Percentiles rank a stretch among this genome's conserved stretches.
These are phyloP conservation scores for Globisporangium nodosum DNA, from an alignment of 352 stramenopile species.

Conservation along the genomic window DNA sequence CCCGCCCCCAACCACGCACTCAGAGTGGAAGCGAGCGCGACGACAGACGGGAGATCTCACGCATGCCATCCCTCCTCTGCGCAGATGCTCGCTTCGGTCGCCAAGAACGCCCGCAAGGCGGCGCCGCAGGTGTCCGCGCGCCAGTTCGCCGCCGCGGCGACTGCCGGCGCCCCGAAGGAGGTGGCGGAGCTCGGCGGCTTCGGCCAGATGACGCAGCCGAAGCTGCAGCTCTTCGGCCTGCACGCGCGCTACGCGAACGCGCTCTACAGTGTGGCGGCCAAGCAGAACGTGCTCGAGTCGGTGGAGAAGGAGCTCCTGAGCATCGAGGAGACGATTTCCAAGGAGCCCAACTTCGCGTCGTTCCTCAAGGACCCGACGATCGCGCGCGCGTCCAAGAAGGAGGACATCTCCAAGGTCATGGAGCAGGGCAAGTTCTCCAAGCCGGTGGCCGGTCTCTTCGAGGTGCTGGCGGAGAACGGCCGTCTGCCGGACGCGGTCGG, in stretches of 20 bases:
- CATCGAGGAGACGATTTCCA: slow-evolving; percentile 75
- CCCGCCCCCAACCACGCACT: no score
- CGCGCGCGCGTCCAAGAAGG: slow-evolving; percentile 90
- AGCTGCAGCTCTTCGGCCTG: slow-evolving; percentile 95
- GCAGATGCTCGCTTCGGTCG: slow-evolving; percentile 67
- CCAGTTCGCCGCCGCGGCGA: slow-evolving; percentile 28
- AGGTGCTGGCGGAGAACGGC: slow-evolving; percentile 95
- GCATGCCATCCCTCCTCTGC: background rate
- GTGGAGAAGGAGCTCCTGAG: slow-evolving; percentile 89
- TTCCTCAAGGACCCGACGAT: slow-evolving; percentile 98
- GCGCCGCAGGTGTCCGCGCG: slow-evolving; percentile 28
- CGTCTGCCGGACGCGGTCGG: slow-evolving; percentile 86
- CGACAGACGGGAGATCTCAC: background rate
- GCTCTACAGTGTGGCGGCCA: slow-evolving; percentile 93
- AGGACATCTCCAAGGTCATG: slow-evolving; percentile 89
- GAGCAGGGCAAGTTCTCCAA: slow-evolving; percentile 90
- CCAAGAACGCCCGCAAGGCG: slow-evolving; percentile 60
- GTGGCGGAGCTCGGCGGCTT: slow-evolving; percentile 69
- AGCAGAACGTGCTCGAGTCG: slow-evolving; percentile 71
- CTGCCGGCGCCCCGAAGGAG: slow-evolving; percentile 30
- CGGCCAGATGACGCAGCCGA: slow-evolving; percentile 77
- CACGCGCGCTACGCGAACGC: slow-evolving; percentile 97
- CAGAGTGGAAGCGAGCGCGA: no score
- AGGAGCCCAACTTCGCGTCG: slow-evolving; percentile 85
- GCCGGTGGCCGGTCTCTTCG: slow-evolving; percentile 94